Conservation (phyloP, 345 rosid genomes). For the Heritiera fomes region DNA sequence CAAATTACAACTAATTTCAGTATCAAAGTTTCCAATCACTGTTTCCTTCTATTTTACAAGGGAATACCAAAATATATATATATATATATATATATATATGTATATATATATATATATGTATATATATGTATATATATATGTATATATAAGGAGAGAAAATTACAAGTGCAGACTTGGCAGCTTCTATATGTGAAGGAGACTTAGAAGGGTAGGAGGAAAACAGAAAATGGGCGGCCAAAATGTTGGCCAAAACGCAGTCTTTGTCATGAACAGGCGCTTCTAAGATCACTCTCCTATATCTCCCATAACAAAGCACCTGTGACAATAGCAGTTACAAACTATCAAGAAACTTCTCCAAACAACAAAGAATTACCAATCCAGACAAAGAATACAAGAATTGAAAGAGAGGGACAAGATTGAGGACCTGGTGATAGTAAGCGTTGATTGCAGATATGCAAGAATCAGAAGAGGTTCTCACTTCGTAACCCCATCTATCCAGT, state of each 20-base stretch:
- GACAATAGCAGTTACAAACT: slow-evolving; percentile 5
- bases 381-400: not conserved
- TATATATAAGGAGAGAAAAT: slow-evolving; percentile 7
- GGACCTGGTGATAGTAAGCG: slow-evolving; percentile 70
- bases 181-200: slow-evolving; percentile 41
- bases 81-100: not conserved
- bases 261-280: slow-evolving; percentile 61
- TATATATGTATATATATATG: not conserved
- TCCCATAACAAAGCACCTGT: slow-evolving; percentile 77
- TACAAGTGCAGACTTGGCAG: slow-evolving; percentile 64
- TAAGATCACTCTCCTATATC: slow-evolving; percentile 56
- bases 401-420: not conserved
- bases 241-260: slow-evolving; percentile 72
- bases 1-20: not conserved
- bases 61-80: no score
- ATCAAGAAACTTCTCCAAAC: not conserved
- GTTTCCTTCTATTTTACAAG: not conserved
- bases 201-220: slow-evolving; percentile 45
- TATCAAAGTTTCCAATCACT: not conserved
- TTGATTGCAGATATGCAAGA: slow-evolving; percentile 68
- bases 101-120: not conserved
- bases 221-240: slow-evolving; percentile 76
- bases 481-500: slow-evolving; percentile 78
- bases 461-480: slow-evolving; percentile 62
- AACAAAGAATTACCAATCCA: not conserved